phyloP scores from a whole-genome alignment of 2,329 filamentous ascomycete genomes.

The Cytospora leucostoma region DNA sequence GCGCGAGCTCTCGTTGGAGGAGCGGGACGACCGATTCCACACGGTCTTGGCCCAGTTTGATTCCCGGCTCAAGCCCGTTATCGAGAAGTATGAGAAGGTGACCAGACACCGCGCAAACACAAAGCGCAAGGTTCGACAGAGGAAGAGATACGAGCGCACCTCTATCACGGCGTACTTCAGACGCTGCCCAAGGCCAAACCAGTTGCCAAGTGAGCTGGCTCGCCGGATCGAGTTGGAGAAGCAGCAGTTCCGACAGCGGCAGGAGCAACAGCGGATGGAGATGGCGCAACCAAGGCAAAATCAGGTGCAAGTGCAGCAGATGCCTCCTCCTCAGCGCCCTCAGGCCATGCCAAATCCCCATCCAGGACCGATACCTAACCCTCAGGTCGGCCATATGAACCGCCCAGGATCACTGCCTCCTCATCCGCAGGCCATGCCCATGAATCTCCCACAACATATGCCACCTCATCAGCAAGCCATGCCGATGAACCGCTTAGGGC shows the following conservation, averaged over 20 bases:
- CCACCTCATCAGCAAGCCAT: background rate
- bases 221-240: conserved; percentile 16
- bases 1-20: conserved; percentile 37
- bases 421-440: background rate
- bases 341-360: conserved; percentile 10
- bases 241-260: conserved; percentile 5
- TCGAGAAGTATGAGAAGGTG: conserved; percentile 12
- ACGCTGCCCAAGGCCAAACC: conserved; percentile 38
- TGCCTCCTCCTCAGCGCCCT: conserved; percentile 5
- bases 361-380: background rate
- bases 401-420: conserved; percentile 8
- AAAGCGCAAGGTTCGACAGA: conserved; percentile 34
- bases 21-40: conserved; percentile 43
- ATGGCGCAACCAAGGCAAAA: background rate
- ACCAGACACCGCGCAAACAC: conserved; percentile 22
- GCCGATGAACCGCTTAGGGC: background rate
- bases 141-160: conserved; percentile 40
- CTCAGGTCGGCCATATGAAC: conserved; percentile 1
- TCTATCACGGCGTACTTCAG: conserved; percentile 51
- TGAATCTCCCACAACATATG: background rate
- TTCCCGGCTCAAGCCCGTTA: conserved; percentile 36
- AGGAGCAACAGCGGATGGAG: background rate
- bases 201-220: conserved; percentile 21
- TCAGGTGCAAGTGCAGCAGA: conserved; percentile 5
- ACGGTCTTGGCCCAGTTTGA: conserved; percentile 50